These are phyloP conservation scores for Selaginella moellendorffii DNA, from an alignment of 75 land plant genomes.

Conservation along the genomic window DNA sequence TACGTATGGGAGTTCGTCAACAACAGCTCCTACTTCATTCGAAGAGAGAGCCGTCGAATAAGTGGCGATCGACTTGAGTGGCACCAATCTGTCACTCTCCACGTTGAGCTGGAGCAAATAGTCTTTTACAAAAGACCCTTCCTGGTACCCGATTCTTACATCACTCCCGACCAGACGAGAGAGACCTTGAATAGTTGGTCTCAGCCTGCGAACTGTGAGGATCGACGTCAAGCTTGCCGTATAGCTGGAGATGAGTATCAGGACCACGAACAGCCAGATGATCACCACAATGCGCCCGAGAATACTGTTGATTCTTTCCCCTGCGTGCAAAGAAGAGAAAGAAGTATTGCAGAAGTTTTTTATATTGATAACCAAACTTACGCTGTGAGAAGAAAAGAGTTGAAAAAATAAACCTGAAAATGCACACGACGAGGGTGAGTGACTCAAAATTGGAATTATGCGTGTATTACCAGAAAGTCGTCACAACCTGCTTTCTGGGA, in stretches of 20 bases:
- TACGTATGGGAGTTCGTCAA: conserved; percentile 50
- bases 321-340: neutral
- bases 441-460: no score
- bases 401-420: neutral
- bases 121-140: conserved; percentile 62
- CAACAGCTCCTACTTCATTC: conserved; percentile 52
- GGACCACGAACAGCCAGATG: conserved; percentile 13
- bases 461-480: conserved; percentile 34
- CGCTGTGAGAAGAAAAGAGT: neutral
- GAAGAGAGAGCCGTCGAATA: conserved; percentile 30
- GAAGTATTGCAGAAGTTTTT: neutral
- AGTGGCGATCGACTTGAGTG: conserved; percentile 32
- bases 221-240: conserved; percentile 68
- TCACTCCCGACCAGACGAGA: conserved; percentile 28
- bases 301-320: neutral
- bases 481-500: conserved; percentile 34
- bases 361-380: no score
- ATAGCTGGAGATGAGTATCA: conserved; percentile 60
- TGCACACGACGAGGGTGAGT: no score
- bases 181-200: conserved; percentile 39
- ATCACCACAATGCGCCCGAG: conserved; percentile 3
- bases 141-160: conserved; percentile 48
- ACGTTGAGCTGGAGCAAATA: conserved; percentile 38
- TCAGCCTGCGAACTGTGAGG: conserved; percentile 52
- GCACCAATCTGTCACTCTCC: conserved; percentile 29